phyloP scores from a whole-genome alignment of 2,329 filamentous ascomycete genomes.

The Gaeumannomyces tritici region DNA sequence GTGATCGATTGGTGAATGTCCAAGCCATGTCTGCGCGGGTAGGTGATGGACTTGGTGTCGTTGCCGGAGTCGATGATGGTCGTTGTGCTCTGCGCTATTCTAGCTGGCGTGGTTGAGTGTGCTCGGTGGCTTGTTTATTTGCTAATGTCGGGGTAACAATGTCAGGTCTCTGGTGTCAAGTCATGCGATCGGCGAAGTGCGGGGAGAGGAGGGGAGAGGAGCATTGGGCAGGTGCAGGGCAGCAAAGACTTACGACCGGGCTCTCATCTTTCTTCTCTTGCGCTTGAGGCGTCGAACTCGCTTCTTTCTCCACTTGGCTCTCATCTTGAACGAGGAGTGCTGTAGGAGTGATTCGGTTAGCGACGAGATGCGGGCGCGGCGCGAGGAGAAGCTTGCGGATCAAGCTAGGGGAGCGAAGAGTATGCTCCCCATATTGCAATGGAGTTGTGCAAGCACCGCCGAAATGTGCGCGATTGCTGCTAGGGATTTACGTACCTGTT shows the following conservation, averaged over 20 bases:
- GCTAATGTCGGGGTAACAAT: not conserved
- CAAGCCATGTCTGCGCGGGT: not conserved
- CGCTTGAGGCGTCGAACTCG: slow-evolving; percentile 97
- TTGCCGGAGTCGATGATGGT: not conserved
- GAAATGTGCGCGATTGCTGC: not conserved
- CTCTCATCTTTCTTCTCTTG: slow-evolving; percentile 99
- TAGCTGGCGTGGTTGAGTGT: slow-evolving; percentile 1
- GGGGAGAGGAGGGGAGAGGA: not conserved
- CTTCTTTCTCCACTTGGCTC: slow-evolving; percentile 99
- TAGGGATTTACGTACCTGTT: not conserved
- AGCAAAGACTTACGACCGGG: slow-evolving; percentile 69
- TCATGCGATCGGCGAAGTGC: not conserved
- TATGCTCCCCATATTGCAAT: not conserved
- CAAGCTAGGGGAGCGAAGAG: not conserved
- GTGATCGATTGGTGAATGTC: not conserved
- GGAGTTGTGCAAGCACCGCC: not conserved
- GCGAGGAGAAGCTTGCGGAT: slow-evolving; percentile 6
- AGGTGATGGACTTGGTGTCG: not conserved
- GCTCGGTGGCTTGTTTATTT: slow-evolving; percentile 3
- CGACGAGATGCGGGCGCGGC: not conserved
- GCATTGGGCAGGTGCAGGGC: not conserved
- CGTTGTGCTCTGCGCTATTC: not conserved
- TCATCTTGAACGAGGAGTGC: slow-evolving; percentile 46
- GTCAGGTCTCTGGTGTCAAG: not conserved
- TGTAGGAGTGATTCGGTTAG: not conserved